Base-by-base conservation (phyloP, 805 yeast species). In the Candida sakaeoensis region DNA sequence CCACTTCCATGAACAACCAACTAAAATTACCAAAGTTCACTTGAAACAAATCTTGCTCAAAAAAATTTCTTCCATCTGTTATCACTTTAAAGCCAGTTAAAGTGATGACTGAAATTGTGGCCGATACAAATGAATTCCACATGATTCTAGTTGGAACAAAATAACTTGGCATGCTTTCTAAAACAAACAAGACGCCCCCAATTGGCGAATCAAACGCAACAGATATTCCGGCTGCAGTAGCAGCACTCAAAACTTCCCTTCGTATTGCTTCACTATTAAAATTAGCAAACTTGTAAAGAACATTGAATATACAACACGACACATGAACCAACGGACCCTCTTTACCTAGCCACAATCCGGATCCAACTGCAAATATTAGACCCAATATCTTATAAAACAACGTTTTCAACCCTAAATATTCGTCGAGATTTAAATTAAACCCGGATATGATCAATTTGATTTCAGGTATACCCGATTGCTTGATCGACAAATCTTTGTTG, bases 201-300 rank as follows among this genome's bases (percentile, higher is more conserved):
- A 91, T 88, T 0, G 99, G 99, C 9, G 90, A 79, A 0, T 96
- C 98, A 68, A 93, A 93, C 0, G 98, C 99, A 7, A 93, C 98
- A 0, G 98, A 98, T 7, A 93, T 98, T 39, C 99, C 99, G 1
- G 99, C 96, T 3, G 96, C 98, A 8, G 96, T 77, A 3, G 96
- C 83, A 0, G 95, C 89, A 14, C 82, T 69, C 12, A 82, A 55
- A 8, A 87, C 52, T 45, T 85, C 91, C 42, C 95, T 70, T 42
- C 74, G 66, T 7, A 70, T 59, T 0, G 85, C 87, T 51, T 81
- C 87, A 45, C 75, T 76, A 13, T 27, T 6, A 7, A 9, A 17
- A 8, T 17, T 19, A 6, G 43, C 16, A 8, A 46, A 33, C n/a
- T 51, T 55, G 45, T 54, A 63, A 40, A 40, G 61, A 27, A 46